phyloP scores from a whole-genome alignment of 225 moss, liverwort and hornwort species.

The Bryoerythrophyllum caledonicum region DNA sequence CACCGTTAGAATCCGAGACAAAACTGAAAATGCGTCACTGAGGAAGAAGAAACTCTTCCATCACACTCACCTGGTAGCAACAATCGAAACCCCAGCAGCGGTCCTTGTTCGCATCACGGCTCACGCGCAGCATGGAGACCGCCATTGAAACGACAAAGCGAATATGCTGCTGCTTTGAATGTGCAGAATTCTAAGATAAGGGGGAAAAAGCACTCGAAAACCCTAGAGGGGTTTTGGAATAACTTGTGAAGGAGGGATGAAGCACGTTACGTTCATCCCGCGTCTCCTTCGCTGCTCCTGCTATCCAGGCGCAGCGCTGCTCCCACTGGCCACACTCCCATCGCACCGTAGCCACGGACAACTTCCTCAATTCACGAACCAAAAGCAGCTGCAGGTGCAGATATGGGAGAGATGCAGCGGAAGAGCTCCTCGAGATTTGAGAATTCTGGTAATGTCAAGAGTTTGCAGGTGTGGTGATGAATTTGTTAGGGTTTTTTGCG shows the following conservation, averaged over 20 bases:
- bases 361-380: neutral
- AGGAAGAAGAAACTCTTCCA: neutral
- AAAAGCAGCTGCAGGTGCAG: slow-evolving; percentile 1
- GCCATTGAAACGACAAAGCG: neutral
- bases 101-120: neutral
- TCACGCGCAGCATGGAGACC: slow-evolving; percentile 24
- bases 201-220: no score
- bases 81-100: slow-evolving; percentile 11
- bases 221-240: no score
- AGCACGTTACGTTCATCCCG: slow-evolving; percentile 20
- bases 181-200: neutral
- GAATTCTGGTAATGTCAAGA: slow-evolving; percentile 13
- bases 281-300: neutral
- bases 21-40: neutral
- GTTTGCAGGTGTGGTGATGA: neutral
- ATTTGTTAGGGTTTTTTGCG: slow-evolving; percentile 22
- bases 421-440: neutral
- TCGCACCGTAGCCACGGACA: slow-evolving; percentile 15
- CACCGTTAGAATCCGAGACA: neutral
- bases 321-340: slow-evolving; percentile 15
- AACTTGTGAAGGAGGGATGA: no score
- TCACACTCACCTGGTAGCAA: neutral
- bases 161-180: neutral
- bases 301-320: slow-evolving; percentile 16
- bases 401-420: neutral